phyloP scores from a whole-genome alignment of 768 basidiomycete genomes.

The Sporobolomyces roseus region DNA sequence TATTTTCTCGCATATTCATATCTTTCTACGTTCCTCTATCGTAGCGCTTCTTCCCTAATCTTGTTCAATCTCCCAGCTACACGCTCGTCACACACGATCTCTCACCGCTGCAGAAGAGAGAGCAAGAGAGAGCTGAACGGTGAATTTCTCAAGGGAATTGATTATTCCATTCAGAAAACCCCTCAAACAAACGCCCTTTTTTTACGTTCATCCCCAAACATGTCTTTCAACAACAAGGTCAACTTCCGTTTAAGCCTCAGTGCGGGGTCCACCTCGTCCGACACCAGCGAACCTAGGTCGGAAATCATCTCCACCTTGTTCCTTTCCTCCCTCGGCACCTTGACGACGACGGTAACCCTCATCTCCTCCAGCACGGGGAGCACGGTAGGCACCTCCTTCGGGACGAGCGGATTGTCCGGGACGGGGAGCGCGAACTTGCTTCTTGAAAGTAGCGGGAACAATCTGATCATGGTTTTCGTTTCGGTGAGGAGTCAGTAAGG shows the following conservation, averaged over 20 bases:
- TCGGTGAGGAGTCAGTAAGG: no score
- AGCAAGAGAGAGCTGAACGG: no score
- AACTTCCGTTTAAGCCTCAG: conserved; percentile 43
- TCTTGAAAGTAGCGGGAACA: conserved; percentile 96
- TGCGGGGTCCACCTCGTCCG: conserved; percentile 76
- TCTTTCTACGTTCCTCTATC: no score
- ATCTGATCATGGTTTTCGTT: conserved; percentile 59
- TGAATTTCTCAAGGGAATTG: no score
- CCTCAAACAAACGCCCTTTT: no score
- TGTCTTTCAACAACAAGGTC: no score
- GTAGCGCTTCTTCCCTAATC: no score
- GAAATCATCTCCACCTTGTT: conserved; percentile 86
- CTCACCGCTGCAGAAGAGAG: no score
- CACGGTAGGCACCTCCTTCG: conserved; percentile 70
- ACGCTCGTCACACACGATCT: neutral
- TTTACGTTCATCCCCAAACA: no score
- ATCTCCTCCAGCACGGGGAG: conserved; percentile 67
- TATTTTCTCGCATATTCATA: no score
- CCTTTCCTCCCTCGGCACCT: conserved; percentile 51
- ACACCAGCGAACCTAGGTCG: conserved; percentile 81
- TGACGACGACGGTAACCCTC: conserved; percentile 74
- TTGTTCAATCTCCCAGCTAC: neutral
- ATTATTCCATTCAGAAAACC: no score
- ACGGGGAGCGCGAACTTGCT: conserved; percentile 79
- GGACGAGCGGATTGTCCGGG: conserved; percentile 67